Base-by-base conservation (phyloP, 208 protist genomes). In the Acanthamoeba culbertsoni region DNA sequence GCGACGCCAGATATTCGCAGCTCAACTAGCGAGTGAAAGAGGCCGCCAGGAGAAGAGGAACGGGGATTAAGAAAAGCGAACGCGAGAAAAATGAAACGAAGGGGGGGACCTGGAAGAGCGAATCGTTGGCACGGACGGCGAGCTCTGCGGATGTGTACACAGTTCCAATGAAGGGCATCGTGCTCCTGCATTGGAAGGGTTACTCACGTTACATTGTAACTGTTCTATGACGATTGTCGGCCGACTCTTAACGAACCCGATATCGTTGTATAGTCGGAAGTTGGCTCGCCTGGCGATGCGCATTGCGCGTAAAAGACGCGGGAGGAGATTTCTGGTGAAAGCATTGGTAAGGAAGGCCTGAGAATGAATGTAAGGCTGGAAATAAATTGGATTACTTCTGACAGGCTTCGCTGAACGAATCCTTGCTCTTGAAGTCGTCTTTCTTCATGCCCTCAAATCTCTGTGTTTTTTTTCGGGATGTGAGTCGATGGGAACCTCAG, bases 111-210 rank as follows among this genome's bases (percentile, higher is more conserved):
- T 90, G 48, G 42, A 91, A 53, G 35, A 91, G 37, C 26, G 84
- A 75, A 46, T 91, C 55, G 62, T 91, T 91, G n/a, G 84, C 84
- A 23, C 62, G 84, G 16, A 71, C 84, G 42, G 84, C 53, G 55
- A 42, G 48, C 53, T 91, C 84, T 33, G 84, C 84, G 16, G 84
- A 91, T 28, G 84, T 75, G 45, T 91, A 91, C 33, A 91, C 45
- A 2, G 62, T 37, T 8, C 84, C 84, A 8, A 91, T 91, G 43
- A 84, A 57, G 18, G 12, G 73, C 73, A 84, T 84, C 31, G 18
- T 55, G 43, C n/a, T 84, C 43, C 73, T 84, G 43, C 26, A 26
- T 23, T 16, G 18, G 18, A 26, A 23, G 4, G 51, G 26, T 57
- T 57, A 4, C 14, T 12, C 51, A n/a, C 51, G 26, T 37, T 10